A percentile compares a stretch with the other conserved stretches of the same genome.
Evolutionary conservation across 2,329 filamentous ascomycete genomes (phyloP).

Genomic region (Kalmusia sp.): DNA sequence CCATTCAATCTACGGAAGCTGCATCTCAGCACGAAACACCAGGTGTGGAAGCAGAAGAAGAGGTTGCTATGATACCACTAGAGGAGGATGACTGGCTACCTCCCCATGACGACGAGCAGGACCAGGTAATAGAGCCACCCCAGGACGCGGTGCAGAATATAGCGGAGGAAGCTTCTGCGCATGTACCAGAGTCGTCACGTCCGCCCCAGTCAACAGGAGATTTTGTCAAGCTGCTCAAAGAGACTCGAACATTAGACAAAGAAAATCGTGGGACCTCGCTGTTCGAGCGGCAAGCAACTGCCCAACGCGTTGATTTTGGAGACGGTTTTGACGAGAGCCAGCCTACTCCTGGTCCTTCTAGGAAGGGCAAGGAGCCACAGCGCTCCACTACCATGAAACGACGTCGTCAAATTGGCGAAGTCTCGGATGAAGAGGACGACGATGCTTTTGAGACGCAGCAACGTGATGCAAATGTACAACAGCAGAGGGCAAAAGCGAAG

Average conservation of each 20-base stretch:
- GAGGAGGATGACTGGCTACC: conserved; percentile 13
- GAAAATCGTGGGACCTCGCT: conserved; percentile 45
- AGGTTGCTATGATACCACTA: not conserved
- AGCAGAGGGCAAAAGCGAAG: conserved; percentile 45
- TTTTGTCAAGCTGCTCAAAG: conserved; percentile 26
- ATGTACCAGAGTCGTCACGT: not conserved
- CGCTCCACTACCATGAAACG: conserved; percentile 33
- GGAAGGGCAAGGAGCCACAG: conserved; percentile 35
- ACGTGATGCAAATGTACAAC: conserved; percentile 41
- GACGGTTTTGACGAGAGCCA: conserved; percentile 43
- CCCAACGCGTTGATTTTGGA: conserved; percentile 47
- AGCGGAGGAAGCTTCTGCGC: conserved; percentile 7
- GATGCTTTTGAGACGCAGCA: conserved; percentile 54
- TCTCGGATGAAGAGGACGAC: conserved; percentile 46
- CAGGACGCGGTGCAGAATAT: conserved; percentile 13
- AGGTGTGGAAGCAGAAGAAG: conserved; percentile 11
- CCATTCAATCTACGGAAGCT: conserved; percentile 8
- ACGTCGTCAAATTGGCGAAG: conserved; percentile 6
- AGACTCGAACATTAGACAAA: conserved; percentile 30
- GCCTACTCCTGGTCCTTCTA: conserved; percentile 29
- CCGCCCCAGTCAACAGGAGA: conserved; percentile 23
- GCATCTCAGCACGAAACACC: not conserved
- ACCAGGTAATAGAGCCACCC: conserved; percentile 7
- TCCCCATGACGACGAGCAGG: conserved; percentile 12
- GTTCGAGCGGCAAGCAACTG: conserved; percentile 50